phyloP scores from a whole-genome alignment of 2,329 filamentous ascomycete species.

The Sporothrix variecibatus region DNA sequence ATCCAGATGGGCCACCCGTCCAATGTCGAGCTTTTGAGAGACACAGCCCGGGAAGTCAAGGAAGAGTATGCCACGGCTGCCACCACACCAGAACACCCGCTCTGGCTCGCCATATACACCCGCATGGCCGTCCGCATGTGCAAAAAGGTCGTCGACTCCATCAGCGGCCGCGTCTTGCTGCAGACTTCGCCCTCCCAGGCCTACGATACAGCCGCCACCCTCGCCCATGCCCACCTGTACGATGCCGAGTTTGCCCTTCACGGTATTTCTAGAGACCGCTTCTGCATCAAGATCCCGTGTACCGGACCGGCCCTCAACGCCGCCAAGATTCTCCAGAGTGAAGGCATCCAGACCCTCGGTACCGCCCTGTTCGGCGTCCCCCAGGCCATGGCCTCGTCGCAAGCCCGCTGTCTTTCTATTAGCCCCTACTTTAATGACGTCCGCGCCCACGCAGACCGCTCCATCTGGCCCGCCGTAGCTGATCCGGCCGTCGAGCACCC shows the following conservation, averaged over 20 bases:
- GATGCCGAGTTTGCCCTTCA: conserved; percentile 48
- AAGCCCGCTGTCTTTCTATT: conserved; percentile 50
- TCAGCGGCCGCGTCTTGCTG: conserved; percentile 51
- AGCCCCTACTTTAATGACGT: conserved; percentile 54
- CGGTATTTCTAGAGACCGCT: conserved; percentile 49
- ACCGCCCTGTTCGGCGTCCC: conserved; percentile 50
- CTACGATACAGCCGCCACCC: conserved; percentile 47
- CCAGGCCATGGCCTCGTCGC: conserved; percentile 53
- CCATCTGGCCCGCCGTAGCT: conserved; percentile 49
- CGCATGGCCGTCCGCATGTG: conserved; percentile 51
- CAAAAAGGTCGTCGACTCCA: conserved; percentile 48
- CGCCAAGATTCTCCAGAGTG: conserved; percentile 44
- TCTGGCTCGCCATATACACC: conserved; percentile 51
- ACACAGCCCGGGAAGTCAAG: conserved; percentile 48
- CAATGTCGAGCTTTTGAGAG: conserved; percentile 46
- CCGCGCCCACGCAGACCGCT: conserved; percentile 45
- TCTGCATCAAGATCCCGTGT: conserved; percentile 54
- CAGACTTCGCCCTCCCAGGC: conserved; percentile 51
- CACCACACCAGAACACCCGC: neutral
- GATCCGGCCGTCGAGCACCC: conserved; percentile 51
- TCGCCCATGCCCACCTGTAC: conserved; percentile 50
- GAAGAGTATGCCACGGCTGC: conserved; percentile 37
- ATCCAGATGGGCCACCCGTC: conserved; percentile 47
- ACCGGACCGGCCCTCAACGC: conserved; percentile 52
- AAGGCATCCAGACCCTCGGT: conserved; percentile 49